Evolutionary conservation across 192 early-diverging fungal species (phyloP), one percentile per base, ranked within the genome.

Genomic region (Pecoramyces ruminantium): DNA sequence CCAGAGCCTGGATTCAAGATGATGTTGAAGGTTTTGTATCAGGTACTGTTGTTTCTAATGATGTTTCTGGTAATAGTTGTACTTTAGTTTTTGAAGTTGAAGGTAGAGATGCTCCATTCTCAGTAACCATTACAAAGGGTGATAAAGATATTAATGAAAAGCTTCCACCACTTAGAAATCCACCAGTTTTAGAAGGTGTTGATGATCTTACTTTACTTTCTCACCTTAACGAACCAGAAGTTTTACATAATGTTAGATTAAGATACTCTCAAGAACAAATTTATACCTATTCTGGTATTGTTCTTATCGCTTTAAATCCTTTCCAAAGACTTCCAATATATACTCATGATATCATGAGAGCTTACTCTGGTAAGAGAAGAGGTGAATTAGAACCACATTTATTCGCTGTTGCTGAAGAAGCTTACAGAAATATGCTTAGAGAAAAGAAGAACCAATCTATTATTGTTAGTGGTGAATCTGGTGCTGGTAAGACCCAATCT

Each of bases 261-360:
- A 92, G 97, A 67, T 99, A 98, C 84, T 86, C 87, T 13, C 94
- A 96, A 84, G 90, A 96, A 84, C 93, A 93, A 84, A 99, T 99
- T 85, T 99, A 99, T 86, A 99, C 97, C 21, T 99, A 99, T 84
- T 98, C 96, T 30, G 97, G 97, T 78, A 97, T 99, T 78, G 97
- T 99, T 30, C 86, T 99, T 83, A 96, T 99, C 82, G 97, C 97
- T 78, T 93, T 96, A 84, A 99, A 99, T 83, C 97, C 97, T 6
- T 99, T 98, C 86, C 90, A 89, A 78, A 86, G 93, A 29, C 92
- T 99, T 81, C 82, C 89, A 34, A 86, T 98, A 29, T 99, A 99
- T 86, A 92, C 94, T 25, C 93, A 93, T 67, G 94, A 97, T 81
- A 93, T 94, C 81, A 93, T 98, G 89, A 78, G 88, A 81, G 84